A percentile compares a stretch with the other conserved stretches of the same genome.
Conservation (phyloP, 331 rosid genomes). For the Telfairia occidentalis region DNA sequence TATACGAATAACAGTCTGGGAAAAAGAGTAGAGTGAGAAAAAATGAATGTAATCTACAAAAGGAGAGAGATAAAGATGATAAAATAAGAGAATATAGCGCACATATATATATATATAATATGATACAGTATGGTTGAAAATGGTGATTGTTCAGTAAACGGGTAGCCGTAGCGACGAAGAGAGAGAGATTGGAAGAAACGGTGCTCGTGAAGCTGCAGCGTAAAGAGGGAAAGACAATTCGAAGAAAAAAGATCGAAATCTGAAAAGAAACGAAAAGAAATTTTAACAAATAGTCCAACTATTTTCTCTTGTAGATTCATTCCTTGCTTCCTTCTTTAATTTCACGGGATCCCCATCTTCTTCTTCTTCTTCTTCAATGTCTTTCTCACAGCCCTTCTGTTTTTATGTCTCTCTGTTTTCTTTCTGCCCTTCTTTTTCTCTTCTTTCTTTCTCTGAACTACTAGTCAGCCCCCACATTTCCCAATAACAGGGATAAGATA, state of each 20-base stretch:
- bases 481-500: not conserved
- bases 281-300: not conserved
- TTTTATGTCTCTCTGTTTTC: constrained; percentile 9
- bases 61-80: not conserved
- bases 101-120: not conserved
- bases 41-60: not conserved
- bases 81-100: not conserved
- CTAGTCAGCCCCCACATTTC: not conserved
- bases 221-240: constrained; percentile 4
- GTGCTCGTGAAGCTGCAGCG: constrained; percentile 21
- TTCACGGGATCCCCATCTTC: constrained; percentile 36
- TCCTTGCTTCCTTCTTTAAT: constrained; percentile 40
- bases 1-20: not conserved
- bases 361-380: constrained; percentile 1
- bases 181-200: constrained; percentile 2
- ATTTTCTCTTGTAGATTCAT: constrained; percentile 17
- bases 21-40: not conserved
- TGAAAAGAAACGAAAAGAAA: not conserved
- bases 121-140: not conserved
- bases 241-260: constrained; percentile 7
- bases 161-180: constrained; percentile 15
- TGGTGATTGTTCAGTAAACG: not conserved
- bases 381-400: not conserved
- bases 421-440: not conserved
- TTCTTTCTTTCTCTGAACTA: not conserved